These are phyloP conservation scores for Vicia sativa DNA, from an alignment of 306 rosid genomes.

Conservation along the genomic window DNA sequence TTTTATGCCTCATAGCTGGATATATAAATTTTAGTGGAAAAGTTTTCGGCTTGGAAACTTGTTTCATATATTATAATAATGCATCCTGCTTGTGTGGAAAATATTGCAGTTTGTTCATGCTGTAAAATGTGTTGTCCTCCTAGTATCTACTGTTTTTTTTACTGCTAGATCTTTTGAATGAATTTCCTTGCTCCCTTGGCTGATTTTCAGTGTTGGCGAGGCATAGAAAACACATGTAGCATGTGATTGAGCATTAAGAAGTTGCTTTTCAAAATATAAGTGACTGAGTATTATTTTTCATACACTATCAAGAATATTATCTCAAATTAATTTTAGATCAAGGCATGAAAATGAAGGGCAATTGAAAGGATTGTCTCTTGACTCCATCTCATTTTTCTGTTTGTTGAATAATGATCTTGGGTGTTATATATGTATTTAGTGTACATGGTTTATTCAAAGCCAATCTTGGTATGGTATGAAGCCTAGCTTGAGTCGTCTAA, in stretches of 20 bases:
- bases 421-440: slow-evolving; percentile 1
- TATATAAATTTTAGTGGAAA: too few relatives aligned
- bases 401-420: neutral
- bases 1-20: too few relatives aligned
- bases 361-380: neutral
- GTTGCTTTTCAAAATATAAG: neutral
- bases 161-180: slow-evolving; percentile 1
- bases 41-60: too few relatives aligned
- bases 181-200: neutral
- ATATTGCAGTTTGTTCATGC: neutral
- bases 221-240: neutral
- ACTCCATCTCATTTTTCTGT: neutral
- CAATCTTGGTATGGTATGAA: too few relatives aligned
- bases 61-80: neutral
- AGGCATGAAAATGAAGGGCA: neutral
- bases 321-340: neutral
- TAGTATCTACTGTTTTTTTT: neutral
- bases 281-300: neutral
- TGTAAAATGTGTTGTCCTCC: slow-evolving; percentile 2
- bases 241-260: neutral
- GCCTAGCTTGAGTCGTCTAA: too few relatives aligned
- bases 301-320: neutral
- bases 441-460: neutral
- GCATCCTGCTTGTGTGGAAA: slow-evolving; percentile 13
- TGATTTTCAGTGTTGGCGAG: neutral